Base-by-base conservation (phyloP, 352 stramenopile species). In the Globisporangium solare region DNA sequence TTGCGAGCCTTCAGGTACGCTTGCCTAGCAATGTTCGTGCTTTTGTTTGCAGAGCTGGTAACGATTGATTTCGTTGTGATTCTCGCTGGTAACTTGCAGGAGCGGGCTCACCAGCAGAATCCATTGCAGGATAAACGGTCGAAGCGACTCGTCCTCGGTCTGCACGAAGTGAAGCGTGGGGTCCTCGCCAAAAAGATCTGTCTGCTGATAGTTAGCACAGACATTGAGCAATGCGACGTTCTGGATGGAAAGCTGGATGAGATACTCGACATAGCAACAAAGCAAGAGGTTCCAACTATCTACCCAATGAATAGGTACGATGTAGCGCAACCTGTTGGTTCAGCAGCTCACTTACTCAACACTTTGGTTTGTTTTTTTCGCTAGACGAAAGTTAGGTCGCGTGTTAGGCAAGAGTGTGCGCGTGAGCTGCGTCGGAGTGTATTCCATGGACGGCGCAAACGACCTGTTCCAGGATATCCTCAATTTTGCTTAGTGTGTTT, bases 401-500 rank as follows among this genome's bases (percentile, higher is more conserved):
- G 79, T 89, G 1, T 42, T 99, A 11, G 86, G 89, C 18, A 99
- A 98, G 61, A 88, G 66, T 13, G 90, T 98, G 17, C 95, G 97
- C 41, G 83, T 98, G 24, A 97, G 89, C 58, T 97, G 95, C 40
- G 80, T 98, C 15, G 96, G 92, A 12, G 74, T 99, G 2, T 97
- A 98, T 76, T 97, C 89, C 39, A 76, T 94, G 15, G 92, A 98
- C 51, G 96, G 96, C n/a, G 96, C 93, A 1, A 85, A 97, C 58
- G 89, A 97, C 12, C 60, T 94, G n/a, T 95, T 76, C 51, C 63
- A 71, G 21, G 53, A 81, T 12, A 71, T 87, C 27, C 22, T 84
- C 15, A 37, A 13, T 7, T 27, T 39, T 35, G 12, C 32, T 47
- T 35, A 10, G 10, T 10, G 2, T 35, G 7, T 11, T 35, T 10